Percentiles rank a stretch among this genome's conserved stretches.
phyloP scores from a whole-genome alignment of 371 early-diverging fungal genomes.

The Coemansia sp. region DNA sequence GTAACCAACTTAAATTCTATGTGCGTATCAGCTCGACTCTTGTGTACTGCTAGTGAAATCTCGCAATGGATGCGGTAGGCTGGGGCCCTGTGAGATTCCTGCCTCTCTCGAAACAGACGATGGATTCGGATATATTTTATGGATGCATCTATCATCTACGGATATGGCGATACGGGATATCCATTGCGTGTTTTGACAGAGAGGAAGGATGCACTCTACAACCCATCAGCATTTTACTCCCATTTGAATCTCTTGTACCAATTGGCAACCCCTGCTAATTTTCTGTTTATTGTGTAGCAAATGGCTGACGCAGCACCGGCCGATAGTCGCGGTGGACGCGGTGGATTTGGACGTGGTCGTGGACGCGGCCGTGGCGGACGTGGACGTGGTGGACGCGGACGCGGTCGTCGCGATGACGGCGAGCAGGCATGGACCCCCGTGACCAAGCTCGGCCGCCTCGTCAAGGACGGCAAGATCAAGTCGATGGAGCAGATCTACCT shows the following conservation, averaged over 20 bases:
- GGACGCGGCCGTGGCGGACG: conserved; percentile 79
- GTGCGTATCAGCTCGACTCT: conserved; percentile 18
- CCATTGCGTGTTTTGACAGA: background rate
- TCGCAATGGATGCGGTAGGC: background rate
- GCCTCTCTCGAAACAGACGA: background rate
- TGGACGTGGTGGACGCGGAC: conserved; percentile 70
- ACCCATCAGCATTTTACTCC: background rate
- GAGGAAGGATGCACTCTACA: background rate
- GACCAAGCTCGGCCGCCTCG: conserved; percentile 97
- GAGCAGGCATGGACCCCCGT: conserved; percentile 93
- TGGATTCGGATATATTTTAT: background rate
- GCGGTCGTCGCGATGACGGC: conserved; percentile 81
- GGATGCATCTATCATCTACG: background rate
- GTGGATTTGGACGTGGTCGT: conserved; percentile 85
- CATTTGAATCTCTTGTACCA: background rate
- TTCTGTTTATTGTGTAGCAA: conserved; percentile 40
- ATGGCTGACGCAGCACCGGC: conserved; percentile 80
- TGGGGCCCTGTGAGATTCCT: background rate
- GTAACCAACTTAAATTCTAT: conserved; percentile 24
- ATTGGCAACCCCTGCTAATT: conserved; percentile 1
- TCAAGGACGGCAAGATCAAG: conserved; percentile 87
- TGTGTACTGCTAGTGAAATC: no score
- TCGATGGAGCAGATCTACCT: conserved; percentile 95
- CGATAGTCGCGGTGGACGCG: conserved; percentile 69
- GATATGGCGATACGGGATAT: background rate